phyloP scores from a whole-genome alignment of 352 stramenopile species.

The Globisporangium perplexum region DNA sequence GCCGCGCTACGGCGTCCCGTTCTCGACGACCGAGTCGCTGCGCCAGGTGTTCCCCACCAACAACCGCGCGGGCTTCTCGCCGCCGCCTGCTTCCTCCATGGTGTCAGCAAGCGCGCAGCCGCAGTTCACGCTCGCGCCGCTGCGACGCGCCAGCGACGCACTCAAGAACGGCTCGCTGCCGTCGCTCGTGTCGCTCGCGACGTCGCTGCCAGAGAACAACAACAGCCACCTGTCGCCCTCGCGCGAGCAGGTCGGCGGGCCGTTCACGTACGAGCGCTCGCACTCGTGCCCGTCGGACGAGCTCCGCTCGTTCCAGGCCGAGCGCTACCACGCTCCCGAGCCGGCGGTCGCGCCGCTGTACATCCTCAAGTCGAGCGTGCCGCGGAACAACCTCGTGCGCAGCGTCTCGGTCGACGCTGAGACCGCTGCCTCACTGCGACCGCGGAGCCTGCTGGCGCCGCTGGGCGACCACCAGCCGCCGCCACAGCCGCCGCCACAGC shows the following conservation, averaged over 20 bases:
- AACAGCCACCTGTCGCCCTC: neutral
- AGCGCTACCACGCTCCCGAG: constrained; percentile 5
- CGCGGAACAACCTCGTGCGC: constrained; percentile 38
- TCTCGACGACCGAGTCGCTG: constrained; percentile 15
- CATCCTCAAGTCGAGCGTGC: constrained; percentile 19
- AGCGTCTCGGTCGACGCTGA: constrained; percentile 52
- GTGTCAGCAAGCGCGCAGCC: constrained; percentile 6
- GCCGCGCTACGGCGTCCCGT: constrained; percentile 12
- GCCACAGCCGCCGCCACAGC: constrained; percentile 22
- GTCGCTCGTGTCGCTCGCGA: constrained; percentile 15
- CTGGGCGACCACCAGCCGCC: constrained; percentile 16
- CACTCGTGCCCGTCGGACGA: constrained; percentile 70
- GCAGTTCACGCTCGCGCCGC: constrained; percentile 20
- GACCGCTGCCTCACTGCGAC: constrained; percentile 22
- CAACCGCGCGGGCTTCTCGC: constrained; percentile 10
- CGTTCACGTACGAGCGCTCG: constrained; percentile 57
- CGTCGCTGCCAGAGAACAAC: constrained; percentile 17
- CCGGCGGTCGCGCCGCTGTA: constrained; percentile 11
- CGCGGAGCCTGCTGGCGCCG: constrained; percentile 17
- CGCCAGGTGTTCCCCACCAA: constrained; percentile 19
- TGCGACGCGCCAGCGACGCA: constrained; percentile 9
- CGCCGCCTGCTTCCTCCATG: constrained; percentile 1
- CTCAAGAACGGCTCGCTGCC: constrained; percentile 18
- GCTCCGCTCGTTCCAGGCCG: neutral
- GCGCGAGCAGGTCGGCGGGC: constrained; percentile 43